Evolutionary conservation across 257 asterid genomes (phyloP).

Genomic region (Solanum rostratum): DNA sequence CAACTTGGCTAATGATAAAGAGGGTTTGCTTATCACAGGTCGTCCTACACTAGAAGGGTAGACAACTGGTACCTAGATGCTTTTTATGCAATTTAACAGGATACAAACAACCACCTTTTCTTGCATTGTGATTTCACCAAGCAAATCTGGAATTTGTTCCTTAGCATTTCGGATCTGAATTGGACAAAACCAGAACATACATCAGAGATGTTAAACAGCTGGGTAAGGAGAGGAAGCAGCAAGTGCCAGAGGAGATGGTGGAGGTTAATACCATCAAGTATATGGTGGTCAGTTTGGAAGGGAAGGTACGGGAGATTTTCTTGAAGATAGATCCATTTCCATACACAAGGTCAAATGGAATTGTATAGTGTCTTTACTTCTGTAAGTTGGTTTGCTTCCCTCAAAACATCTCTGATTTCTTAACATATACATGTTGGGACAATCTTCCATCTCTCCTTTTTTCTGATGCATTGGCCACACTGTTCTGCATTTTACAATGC

Average conservation of each 20-base stretch:
- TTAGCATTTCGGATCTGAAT: neutral
- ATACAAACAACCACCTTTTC: neutral
- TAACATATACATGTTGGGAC: neutral
- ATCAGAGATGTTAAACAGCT: too few relatives aligned
- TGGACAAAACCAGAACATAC: neutral
- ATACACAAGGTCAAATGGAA: too few relatives aligned
- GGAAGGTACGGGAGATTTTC: too few relatives aligned
- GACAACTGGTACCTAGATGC: neutral
- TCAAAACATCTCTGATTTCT: neutral
- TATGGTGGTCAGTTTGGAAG: too few relatives aligned
- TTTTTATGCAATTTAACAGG: neutral
- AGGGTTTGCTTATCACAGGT: neutral
- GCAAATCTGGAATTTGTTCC: neutral
- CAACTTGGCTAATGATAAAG: neutral
- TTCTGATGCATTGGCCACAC: neutral
- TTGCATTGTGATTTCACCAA: neutral
- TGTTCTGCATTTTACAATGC: neutral
- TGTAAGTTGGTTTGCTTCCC: neutral
- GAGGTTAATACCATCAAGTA: too few relatives aligned
- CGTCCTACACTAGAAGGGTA: neutral
- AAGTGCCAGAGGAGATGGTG: neutral
- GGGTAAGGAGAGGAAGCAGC: neutral
- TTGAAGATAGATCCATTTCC: too few relatives aligned
- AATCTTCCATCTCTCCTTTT: neutral
- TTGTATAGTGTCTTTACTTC: neutral